A percentile compares a stretch with the other conserved stretches of the same genome.
phyloP scores from a whole-genome alignment of 2,329 filamentous ascomycete genomes.

The Penicillium sp. region DNA sequence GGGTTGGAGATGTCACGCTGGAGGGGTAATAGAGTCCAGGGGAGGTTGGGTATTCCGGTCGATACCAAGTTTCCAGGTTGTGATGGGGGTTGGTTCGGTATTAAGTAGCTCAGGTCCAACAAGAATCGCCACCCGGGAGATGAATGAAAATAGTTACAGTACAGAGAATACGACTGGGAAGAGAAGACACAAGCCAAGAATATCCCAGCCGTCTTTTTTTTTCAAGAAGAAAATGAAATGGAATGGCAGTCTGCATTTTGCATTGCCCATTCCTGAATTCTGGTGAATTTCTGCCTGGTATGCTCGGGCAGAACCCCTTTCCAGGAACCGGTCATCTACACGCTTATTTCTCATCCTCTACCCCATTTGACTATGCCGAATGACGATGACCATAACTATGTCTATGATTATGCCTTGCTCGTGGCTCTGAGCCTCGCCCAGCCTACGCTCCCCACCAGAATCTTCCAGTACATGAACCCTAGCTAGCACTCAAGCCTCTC shows the following conservation, averaged over 20 bases:
- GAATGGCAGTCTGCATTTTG: too few relatives aligned
- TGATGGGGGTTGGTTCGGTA: background rate
- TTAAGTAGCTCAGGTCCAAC: constrained; percentile 1
- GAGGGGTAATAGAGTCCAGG: background rate
- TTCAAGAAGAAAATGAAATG: too few relatives aligned
- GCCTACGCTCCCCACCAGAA: background rate
- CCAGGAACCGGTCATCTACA: constrained; percentile 2
- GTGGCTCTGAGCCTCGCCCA: background rate
- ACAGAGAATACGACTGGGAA: background rate
- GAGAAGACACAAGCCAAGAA: background rate
- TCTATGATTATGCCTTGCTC: background rate
- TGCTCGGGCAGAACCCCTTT: constrained; percentile 2
- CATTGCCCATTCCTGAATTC: background rate
- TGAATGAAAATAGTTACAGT: background rate
- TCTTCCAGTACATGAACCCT: background rate
- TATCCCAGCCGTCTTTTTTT: background rate
- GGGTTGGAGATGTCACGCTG: background rate
- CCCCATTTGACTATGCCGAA: background rate
- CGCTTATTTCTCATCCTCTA: background rate
- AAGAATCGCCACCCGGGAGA: constrained; percentile 5
- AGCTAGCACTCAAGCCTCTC: background rate
- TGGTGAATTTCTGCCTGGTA: constrained; percentile 4
- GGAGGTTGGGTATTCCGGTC: background rate
- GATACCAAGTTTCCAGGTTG: background rate
- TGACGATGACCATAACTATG: too few relatives aligned